Conservation (phyloP, 257 asterid species). For the Leptodermis oblonga region DNA sequence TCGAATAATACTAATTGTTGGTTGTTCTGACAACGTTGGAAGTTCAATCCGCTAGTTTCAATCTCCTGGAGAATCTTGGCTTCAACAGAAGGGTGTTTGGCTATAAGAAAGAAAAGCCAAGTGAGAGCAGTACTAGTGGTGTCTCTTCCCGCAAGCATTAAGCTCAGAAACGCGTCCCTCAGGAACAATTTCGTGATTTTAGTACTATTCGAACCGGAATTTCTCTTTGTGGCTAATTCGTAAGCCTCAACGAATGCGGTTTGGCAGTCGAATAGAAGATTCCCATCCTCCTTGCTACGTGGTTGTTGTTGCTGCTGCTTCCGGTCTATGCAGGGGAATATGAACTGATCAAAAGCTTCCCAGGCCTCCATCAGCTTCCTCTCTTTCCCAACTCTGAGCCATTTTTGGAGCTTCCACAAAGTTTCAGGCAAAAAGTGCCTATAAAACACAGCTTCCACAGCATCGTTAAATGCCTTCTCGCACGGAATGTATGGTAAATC, state of each 20-base stretch:
- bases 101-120: constrained; percentile 46
- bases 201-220: background rate
- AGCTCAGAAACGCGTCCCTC: constrained; percentile 32
- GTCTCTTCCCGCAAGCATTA: constrained; percentile 51
- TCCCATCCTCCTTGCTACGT: background rate
- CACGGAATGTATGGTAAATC: background rate
- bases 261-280: constrained; percentile 2
- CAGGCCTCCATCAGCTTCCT: constrained; percentile 11
- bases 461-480: constrained; percentile 3
- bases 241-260: constrained; percentile 19
- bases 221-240: background rate
- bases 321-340: background rate
- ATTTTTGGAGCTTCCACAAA: constrained; percentile 9
- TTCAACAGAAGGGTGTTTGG: constrained; percentile 16
- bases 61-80: constrained; percentile 8
- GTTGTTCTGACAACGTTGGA: too few relatives aligned
- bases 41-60: too few relatives aligned
- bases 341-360: background rate
- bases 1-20: background rate
- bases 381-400: constrained; percentile 13
- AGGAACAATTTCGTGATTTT: constrained; percentile 19
- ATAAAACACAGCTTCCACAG: background rate
- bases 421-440: constrained; percentile 13
- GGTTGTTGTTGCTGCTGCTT: background rate
- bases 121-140: constrained; percentile 41